Evolutionary conservation across 176 grass and related monocot species (phyloP), one percentile per base, ranked within the genome.

Genomic region (Carex parvula): DNA sequence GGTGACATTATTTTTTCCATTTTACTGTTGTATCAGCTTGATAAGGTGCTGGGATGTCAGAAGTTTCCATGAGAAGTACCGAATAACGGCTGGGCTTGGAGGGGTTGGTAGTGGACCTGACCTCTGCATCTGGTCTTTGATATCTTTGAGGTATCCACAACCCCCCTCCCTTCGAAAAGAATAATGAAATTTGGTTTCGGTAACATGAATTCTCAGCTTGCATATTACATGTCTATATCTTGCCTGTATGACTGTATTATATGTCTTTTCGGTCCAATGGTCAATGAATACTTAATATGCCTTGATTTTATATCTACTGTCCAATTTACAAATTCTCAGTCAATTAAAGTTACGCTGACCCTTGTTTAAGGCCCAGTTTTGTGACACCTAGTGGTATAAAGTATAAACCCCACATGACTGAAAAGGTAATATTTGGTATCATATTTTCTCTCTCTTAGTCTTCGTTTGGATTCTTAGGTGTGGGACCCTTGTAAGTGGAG

Each of bases 1-100:
- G 42, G 37, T 30, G 39, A 79, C 0, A 30, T 21, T 18, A 65
- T 59, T 53, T 4, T 71, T 77, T 84, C 37, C 13, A 37, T 71
- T 60, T 39, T 70, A 46, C 42, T 82, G 5, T 42, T 33, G 7
- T 87, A 86, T 64, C 85, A 99, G 96, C 69, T 85, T 95, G 32
- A 95, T 99, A 79, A 92, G 93, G 85, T 99, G 96, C 48, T 99
- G 96, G 96, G 84, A 99, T 86, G 92, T 76, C 71, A 87, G 85
- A 81, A 90, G 81, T 81, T 99, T 94, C 66, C 89, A 93, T 64
- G 96, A 99, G 26, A 90, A 81, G 54, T 99, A 95, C 86, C 91
- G 96, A 72, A 94, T 99, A 17, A 99, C 96, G 64, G 88, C 85
- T 79, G 96, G 96, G 62, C 87, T 95, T 64, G 96, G 96, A 75